phyloP scores from a whole-genome alignment of 345 rosid genomes.

The Euphorbia tirucalli region DNA sequence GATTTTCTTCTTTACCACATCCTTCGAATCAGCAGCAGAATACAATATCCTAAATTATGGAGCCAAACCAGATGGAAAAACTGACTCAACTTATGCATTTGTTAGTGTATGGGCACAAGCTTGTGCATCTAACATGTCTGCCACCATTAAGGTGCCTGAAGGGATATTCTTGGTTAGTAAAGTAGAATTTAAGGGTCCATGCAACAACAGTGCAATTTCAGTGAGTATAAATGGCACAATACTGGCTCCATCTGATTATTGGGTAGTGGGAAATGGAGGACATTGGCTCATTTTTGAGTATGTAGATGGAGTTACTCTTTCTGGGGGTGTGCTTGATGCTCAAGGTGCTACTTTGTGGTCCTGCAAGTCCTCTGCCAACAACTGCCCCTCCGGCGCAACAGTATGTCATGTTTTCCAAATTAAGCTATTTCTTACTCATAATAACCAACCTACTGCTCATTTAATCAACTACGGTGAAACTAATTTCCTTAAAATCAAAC shows the following conservation, averaged over 20 bases:
- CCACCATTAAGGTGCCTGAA: neutral
- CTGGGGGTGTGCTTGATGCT: slow-evolving; percentile 55
- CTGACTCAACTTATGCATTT: slow-evolving; percentile 18
- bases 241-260: slow-evolving; percentile 53
- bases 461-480: no score
- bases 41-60: slow-evolving; percentile 19
- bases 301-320: slow-evolving; percentile 42
- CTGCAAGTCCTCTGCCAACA: slow-evolving; percentile 48
- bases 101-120: slow-evolving; percentile 16
- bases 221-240: slow-evolving; percentile 46
- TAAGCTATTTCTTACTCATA: no score
- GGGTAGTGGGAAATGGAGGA: slow-evolving; percentile 44
- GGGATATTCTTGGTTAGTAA: slow-evolving; percentile 11
- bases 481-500: no score
- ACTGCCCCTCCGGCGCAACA: slow-evolving; percentile 64
- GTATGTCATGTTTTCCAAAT: slow-evolving; percentile 24
- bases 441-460: no score
- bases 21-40: no score
- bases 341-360: slow-evolving; percentile 54
- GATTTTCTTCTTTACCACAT: neutral
- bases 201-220: slow-evolving; percentile 43
- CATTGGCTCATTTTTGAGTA: slow-evolving; percentile 54
- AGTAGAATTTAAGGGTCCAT: slow-evolving; percentile 37
- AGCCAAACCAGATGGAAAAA: slow-evolving; percentile 11
- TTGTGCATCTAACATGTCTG: slow-evolving; percentile 1